Percentiles rank a stretch among this genome's conserved stretches.
Conservation (phyloP, 352 stramenopile genomes). For the Thalassiosira livingstoniorum region DNA sequence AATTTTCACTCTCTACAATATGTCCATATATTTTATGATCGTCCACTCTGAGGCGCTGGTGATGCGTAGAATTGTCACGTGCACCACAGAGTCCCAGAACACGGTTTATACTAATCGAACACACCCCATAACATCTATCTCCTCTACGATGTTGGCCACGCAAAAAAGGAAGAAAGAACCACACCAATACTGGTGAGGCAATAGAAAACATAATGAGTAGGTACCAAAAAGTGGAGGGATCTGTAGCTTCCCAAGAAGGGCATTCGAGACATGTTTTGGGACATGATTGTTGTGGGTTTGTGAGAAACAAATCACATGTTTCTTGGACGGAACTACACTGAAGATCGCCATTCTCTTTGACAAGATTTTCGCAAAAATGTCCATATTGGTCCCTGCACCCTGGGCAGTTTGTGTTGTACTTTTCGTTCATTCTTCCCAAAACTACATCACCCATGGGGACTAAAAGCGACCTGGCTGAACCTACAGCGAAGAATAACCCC, state of each 20-base stretch:
- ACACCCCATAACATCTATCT: constrained; percentile 22
- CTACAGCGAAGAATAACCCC: constrained; percentile 54
- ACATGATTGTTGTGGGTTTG: constrained; percentile 23
- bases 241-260: constrained; percentile 42
- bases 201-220: constrained; percentile 50
- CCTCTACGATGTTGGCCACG: constrained; percentile 15
- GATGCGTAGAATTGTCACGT: too few relatives aligned
- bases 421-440: constrained; percentile 46
- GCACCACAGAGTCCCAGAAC: constrained; percentile 31
- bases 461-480: constrained; percentile 36
- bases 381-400: constrained; percentile 51
- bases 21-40: background rate
- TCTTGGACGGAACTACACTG: constrained; percentile 48
- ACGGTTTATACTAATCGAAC: constrained; percentile 11
- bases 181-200: constrained; percentile 40
- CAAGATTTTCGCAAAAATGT: constrained; percentile 47
- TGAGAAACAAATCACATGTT: constrained; percentile 31
- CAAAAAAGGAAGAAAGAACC: constrained; percentile 56
- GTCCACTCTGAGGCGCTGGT: too few relatives aligned
- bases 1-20: background rate
- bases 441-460: constrained; percentile 40
- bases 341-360: constrained; percentile 3
- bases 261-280: constrained; percentile 54
- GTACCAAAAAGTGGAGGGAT: constrained; percentile 55
- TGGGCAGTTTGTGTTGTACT: constrained; percentile 51